Conservation (phyloP, 176 grass and related monocot genomes). For the Hyparrhenia diplandra region DNA sequence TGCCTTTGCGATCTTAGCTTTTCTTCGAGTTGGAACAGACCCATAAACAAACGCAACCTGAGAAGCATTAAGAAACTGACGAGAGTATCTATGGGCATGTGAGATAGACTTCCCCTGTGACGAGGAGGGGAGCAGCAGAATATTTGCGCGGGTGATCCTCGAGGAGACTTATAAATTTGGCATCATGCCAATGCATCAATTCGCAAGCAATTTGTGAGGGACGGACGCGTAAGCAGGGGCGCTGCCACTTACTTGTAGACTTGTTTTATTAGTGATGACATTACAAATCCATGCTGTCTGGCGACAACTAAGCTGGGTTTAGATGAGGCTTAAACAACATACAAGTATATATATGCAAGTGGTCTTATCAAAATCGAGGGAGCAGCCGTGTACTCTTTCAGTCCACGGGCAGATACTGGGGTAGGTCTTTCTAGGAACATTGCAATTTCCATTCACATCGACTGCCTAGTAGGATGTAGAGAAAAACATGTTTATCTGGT, state of each 20-base stretch:
- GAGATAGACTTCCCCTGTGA: neutral
- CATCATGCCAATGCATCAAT: neutral
- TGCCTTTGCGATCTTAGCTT: neutral
- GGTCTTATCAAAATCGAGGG: neutral
- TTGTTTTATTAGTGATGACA: neutral
- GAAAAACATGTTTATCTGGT: no score
- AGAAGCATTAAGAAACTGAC: neutral
- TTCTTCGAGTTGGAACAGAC: neutral
- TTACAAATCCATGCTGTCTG: neutral
- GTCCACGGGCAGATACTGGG: neutral
- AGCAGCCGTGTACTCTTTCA: neutral
- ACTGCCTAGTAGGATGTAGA: no score
- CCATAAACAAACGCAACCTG: neutral
- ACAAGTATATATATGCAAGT: neutral
- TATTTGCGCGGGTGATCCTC: constrained; percentile 43
- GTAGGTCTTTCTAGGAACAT: neutral
- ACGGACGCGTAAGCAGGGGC: no score
- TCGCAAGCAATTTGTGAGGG: neutral
- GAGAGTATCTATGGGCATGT: neutral
- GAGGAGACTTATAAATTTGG: no score
- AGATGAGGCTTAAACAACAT: neutral
- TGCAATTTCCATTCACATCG: neutral
- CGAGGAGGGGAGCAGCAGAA: constrained; percentile 1
- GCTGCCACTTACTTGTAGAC: neutral
- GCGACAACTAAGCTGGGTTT: constrained; percentile 17